Percentiles rank a stretch among this genome's conserved stretches.
Conservation (phyloP, 2,329 filamentous ascomycete genomes). For the Moelleriella libera region DNA sequence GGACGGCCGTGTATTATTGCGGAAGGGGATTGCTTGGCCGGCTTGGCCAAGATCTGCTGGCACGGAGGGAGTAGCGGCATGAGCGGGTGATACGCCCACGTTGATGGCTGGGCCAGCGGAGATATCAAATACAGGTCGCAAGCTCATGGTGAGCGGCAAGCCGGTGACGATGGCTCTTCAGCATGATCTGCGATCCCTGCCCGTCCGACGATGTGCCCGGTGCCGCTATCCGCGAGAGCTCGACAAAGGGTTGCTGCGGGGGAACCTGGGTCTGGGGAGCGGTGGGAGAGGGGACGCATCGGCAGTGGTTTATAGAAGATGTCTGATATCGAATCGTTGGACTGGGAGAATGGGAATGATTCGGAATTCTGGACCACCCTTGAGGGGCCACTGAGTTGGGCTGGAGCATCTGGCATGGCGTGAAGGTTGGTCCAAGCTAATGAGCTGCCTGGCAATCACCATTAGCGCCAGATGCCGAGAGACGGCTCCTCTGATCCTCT, state of each 20-base stretch:
- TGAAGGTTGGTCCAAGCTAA: not conserved
- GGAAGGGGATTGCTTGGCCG: not conserved
- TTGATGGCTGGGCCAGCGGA: not conserved
- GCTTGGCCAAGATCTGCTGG: not conserved
- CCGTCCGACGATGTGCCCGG: not conserved
- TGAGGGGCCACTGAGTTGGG: not conserved
- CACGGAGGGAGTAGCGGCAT: not conserved
- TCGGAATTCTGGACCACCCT: not conserved
- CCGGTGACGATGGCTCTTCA: not conserved
- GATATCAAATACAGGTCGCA: not conserved
- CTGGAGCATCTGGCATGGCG: not conserved
- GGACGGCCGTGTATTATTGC: not conserved
- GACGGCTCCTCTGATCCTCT: not conserved
- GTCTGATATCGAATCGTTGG: not conserved
- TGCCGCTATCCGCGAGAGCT: not conserved
- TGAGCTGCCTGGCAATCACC: not conserved
- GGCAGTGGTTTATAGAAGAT: not conserved
- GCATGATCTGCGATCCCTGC: not conserved
- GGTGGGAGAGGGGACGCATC: not conserved
- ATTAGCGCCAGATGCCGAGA: not conserved
- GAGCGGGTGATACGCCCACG: no score
- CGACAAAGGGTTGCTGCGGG: no score
- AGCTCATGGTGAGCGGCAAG: not conserved
- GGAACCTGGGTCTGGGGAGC: not conserved
- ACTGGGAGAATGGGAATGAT: not conserved